phyloP scores from a whole-genome alignment of 169 alveolate genomes.

The Theileria orientalis region DNA sequence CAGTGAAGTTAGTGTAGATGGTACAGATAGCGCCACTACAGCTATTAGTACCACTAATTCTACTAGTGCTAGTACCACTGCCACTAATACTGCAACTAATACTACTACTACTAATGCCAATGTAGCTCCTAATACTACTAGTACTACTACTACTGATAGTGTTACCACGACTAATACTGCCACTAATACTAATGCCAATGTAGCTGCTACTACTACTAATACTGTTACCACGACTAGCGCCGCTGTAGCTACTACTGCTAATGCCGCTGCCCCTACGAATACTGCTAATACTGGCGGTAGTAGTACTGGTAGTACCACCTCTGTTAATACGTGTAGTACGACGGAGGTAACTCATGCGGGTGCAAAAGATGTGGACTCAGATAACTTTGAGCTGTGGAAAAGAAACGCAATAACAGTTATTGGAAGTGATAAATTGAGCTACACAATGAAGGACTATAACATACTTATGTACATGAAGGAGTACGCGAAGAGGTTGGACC shows the following conservation, averaged over 20 bases:
- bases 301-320: not conserved
- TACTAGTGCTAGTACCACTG: too few relatives aligned
- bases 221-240: not conserved
- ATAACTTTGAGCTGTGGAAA: too few relatives aligned
- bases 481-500: slow-evolving; percentile 38
- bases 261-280: not conserved
- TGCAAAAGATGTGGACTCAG: not conserved
- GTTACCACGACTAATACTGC: not conserved
- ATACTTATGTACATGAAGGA: slow-evolving; percentile 11
- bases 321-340: not conserved
- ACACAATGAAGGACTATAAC: slow-evolving; percentile 13
- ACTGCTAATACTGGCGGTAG: not conserved
- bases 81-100: too few relatives aligned
- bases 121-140: not conserved
- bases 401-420: slow-evolving; percentile 24
- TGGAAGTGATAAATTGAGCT: slow-evolving; percentile 4
- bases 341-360: not conserved
- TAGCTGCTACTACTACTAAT: not conserved
- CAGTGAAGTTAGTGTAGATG: too few relatives aligned
- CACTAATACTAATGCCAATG: not conserved
- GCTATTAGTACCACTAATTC: too few relatives aligned
- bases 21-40: too few relatives aligned
- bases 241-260: not conserved
- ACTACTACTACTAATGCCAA: too few relatives aligned
- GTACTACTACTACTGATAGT: not conserved